These are phyloP conservation scores for Microcyclosporella mali DNA, from an alignment of 2,329 filamentous ascomycete genomes.

Conservation along the genomic window DNA sequence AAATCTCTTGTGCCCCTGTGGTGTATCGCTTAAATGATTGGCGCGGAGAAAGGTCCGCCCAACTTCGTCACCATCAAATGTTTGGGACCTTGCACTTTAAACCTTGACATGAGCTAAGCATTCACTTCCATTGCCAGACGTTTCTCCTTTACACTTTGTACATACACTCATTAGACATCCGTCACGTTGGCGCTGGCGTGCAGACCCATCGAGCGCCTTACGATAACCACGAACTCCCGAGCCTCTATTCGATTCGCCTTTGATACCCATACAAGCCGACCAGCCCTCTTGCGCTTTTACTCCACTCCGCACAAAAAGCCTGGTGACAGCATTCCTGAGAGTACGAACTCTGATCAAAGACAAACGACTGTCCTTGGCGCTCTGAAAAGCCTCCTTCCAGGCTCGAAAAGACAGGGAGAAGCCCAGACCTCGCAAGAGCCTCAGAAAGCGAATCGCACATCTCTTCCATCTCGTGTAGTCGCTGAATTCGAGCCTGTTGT, in stretches of 20 bases:
- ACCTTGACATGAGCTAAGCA: not conserved
- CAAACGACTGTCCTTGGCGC: not conserved
- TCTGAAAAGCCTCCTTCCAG: not conserved
- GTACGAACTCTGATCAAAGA: not conserved
- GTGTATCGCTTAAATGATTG: too few species aligned
- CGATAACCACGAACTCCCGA: slow-evolving; percentile 17
- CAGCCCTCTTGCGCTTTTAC: not conserved
- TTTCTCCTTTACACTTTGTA: not conserved
- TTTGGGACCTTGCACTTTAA: not conserved
- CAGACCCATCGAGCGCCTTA: slow-evolving; percentile 11
- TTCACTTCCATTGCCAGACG: not conserved
- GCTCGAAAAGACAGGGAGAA: not conserved
- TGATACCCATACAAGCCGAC: not conserved
- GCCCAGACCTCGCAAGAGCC: not conserved
- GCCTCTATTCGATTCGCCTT: not conserved
- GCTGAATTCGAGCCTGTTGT: not conserved
- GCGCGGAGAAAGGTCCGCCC: too few species aligned
- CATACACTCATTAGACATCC: not conserved
- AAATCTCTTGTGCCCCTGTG: too few species aligned
- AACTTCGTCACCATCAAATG: too few species aligned
- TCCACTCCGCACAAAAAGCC: not conserved
- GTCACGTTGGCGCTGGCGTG: slow-evolving; percentile 16
- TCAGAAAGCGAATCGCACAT: not conserved
- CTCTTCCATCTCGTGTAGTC: not conserved
- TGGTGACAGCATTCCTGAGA: not conserved